Percentiles rank a stretch among this genome's conserved stretches.
Evolutionary conservation across 371 early-diverging fungal genomes (phyloP).

Genomic region (Sporodiniella umbellata): DNA sequence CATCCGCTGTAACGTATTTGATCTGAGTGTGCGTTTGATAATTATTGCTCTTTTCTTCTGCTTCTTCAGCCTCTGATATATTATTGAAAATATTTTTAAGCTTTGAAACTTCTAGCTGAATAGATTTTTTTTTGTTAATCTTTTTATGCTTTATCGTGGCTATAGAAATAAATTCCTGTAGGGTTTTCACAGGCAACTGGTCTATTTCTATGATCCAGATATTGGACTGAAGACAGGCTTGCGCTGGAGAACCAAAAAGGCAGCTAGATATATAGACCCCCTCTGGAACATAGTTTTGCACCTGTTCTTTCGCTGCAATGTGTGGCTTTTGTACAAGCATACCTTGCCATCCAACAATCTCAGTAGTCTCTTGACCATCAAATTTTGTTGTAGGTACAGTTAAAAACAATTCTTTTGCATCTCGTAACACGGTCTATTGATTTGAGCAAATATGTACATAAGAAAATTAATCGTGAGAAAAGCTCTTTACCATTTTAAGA

Average conservation of each 20-base stretch:
- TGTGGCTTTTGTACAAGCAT: constrained; percentile 77
- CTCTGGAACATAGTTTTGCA: constrained; percentile 56
- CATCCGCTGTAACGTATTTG: constrained; percentile 54
- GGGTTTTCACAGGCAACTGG: constrained; percentile 27
- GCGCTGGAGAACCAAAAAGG: constrained; percentile 68
- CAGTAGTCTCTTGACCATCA: constrained; percentile 53
- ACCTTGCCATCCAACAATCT: constrained; percentile 83
- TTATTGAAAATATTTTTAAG: neutral
- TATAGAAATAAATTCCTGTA: constrained; percentile 45
- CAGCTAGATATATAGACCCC: constrained; percentile 74
- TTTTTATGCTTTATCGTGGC: constrained; percentile 25
- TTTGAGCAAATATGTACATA: neutral
- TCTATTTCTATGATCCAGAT: constrained; percentile 72
- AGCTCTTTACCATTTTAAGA: constrained; percentile 8
- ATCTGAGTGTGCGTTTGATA: constrained; percentile 64
- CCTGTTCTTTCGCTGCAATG: constrained; percentile 78
- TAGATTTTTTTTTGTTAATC: constrained; percentile 2
- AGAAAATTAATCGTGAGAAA: neutral
- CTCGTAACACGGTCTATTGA: constrained; percentile 52
- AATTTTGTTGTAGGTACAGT: constrained; percentile 54
- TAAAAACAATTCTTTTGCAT: constrained; percentile 45
- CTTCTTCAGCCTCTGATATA: constrained; percentile 21
- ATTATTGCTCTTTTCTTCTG: constrained; percentile 21
- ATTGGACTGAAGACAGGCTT: constrained; percentile 52
- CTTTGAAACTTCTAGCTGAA: neutral